These are phyloP conservation scores for Cercospora beticola DNA, from an alignment of 2,329 filamentous ascomycete genomes.

Conservation along the genomic window DNA sequence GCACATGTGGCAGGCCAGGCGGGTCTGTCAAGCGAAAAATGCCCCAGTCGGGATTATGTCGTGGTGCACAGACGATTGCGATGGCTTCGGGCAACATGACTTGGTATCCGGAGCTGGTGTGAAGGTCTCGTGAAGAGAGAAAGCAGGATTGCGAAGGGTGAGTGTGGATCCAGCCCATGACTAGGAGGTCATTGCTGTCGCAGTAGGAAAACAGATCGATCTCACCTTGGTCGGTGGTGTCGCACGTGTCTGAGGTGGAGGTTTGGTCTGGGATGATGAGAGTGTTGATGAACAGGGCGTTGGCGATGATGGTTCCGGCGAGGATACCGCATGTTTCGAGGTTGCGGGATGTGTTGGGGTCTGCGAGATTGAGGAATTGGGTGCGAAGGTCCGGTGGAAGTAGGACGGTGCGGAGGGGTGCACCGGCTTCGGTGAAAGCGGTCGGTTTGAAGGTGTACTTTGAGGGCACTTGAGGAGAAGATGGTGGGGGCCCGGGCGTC, in stretches of 20 bases:
- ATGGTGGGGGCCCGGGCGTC: slow-evolving; percentile 29
- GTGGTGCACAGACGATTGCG: slow-evolving; percentile 92
- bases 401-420: slow-evolving; percentile 82
- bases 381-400: slow-evolving; percentile 73
- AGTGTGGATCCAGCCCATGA: slow-evolving; percentile 96
- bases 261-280: slow-evolving; percentile 89
- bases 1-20: slow-evolving; percentile 80
- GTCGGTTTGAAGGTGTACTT: slow-evolving; percentile 79
- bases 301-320: slow-evolving; percentile 85
- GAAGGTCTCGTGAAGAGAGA: slow-evolving; percentile 90
- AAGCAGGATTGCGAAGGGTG: slow-evolving; percentile 97
- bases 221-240: slow-evolving; percentile 78
- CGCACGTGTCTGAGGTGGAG: slow-evolving; percentile 88
- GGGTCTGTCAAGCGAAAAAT: slow-evolving; percentile 93
- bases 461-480: slow-evolving; percentile 46
- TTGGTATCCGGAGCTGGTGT: slow-evolving; percentile 93
- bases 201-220: slow-evolving; percentile 81
- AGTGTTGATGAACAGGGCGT: slow-evolving; percentile 86
- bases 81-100: slow-evolving; percentile 96
- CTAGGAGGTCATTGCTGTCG: slow-evolving; percentile 76
- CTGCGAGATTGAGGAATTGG: slow-evolving; percentile 71
- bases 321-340: slow-evolving; percentile 95
- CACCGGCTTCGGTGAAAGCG: slow-evolving; percentile 85
- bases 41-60: slow-evolving; percentile 74
- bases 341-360: slow-evolving; percentile 73